phyloP scores from a whole-genome alignment of 140 eudicot genomes.

The Cichorium intybus region DNA sequence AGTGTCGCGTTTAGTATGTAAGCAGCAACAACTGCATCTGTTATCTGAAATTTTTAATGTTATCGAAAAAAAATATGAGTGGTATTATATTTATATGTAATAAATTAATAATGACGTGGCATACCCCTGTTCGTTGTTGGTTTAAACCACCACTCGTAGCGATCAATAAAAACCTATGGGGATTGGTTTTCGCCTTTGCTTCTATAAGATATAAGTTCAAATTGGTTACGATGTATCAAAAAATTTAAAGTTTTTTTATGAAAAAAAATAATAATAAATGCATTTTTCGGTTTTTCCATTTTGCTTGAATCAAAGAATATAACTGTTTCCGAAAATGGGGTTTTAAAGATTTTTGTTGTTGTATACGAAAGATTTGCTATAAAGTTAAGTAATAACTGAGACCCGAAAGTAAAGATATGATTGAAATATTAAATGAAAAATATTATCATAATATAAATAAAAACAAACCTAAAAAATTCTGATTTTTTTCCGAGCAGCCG shows the following conservation, averaged over 20 bases:
- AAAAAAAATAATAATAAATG: not conserved
- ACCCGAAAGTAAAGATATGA: not conserved
- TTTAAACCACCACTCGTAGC: conserved; percentile 88
- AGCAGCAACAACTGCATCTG: conserved; percentile 88
- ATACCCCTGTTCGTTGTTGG: conserved; percentile 92
- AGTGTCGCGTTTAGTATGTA: conserved; percentile 78
- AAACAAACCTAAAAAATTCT: conserved; percentile 29
- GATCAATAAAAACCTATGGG: conserved; percentile 55
- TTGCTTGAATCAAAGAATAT: not conserved
- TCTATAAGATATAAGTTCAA: conserved; percentile 31
- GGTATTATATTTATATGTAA: too few species aligned
- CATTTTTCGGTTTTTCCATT: not conserved
- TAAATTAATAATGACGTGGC: not conserved
- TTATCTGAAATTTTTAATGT: conserved; percentile 45
- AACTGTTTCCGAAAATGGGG: not conserved
- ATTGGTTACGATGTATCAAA: not conserved
- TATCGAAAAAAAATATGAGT: not conserved
- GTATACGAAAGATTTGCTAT: not conserved
- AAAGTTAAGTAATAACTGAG: not conserved
- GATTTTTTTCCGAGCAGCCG: conserved; percentile 65
- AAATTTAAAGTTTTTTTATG: not conserved
- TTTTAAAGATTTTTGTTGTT: not conserved
- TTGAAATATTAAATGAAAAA: not conserved
- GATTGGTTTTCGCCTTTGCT: conserved; percentile 47
- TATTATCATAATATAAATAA: not conserved